Conservation (phyloP, 2,329 filamentous ascomycete species). For the Scorias spongiosa region DNA sequence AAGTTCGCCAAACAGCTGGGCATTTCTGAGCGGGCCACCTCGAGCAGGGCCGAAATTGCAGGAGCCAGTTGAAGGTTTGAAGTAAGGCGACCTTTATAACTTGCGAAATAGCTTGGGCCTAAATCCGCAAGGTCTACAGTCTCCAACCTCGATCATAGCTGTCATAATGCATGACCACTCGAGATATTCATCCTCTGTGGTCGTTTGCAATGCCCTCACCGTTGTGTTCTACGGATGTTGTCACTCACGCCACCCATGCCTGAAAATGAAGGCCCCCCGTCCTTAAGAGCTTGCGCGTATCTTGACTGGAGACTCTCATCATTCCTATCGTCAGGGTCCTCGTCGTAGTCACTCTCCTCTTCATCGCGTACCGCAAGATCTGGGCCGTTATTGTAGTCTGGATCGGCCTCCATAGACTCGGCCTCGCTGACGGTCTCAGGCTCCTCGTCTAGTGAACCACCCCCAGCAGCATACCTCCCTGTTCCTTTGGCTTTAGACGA, state of each 20-base stretch:
- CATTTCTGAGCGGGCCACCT: too few relatives aligned
- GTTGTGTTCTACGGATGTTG: neutral
- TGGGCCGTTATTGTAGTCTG: slow-evolving; percentile 31
- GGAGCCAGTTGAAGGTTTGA: too few relatives aligned
- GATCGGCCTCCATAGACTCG: slow-evolving; percentile 39
- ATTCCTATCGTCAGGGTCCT: slow-evolving; percentile 38
- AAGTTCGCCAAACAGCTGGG: too few relatives aligned
- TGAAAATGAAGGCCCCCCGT: slow-evolving; percentile 18
- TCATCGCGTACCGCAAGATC: slow-evolving; percentile 37
- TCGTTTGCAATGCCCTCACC: neutral
- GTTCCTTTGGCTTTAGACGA: slow-evolving; percentile 24
- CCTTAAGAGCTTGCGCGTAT: slow-evolving; percentile 60
- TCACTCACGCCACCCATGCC: neutral
- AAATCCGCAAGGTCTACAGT: too few relatives aligned
- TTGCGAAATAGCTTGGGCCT: too few relatives aligned
- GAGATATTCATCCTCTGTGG: too few relatives aligned
- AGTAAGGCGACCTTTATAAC: too few relatives aligned
- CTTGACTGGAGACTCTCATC: slow-evolving; percentile 55
- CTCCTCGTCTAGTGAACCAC: slow-evolving; percentile 22
- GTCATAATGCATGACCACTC: too few relatives aligned
- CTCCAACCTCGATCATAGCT: too few relatives aligned
- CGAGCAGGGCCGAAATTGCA: too few relatives aligned
- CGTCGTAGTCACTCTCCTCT: slow-evolving; percentile 29
- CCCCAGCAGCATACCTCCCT: slow-evolving; percentile 15
- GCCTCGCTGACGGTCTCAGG: slow-evolving; percentile 36